Evolutionary conservation across 2,329 filamentous ascomycete genomes (phyloP), one percentile per base, ranked within the genome.

Genomic region (Pyrenochaeta sp.): DNA sequence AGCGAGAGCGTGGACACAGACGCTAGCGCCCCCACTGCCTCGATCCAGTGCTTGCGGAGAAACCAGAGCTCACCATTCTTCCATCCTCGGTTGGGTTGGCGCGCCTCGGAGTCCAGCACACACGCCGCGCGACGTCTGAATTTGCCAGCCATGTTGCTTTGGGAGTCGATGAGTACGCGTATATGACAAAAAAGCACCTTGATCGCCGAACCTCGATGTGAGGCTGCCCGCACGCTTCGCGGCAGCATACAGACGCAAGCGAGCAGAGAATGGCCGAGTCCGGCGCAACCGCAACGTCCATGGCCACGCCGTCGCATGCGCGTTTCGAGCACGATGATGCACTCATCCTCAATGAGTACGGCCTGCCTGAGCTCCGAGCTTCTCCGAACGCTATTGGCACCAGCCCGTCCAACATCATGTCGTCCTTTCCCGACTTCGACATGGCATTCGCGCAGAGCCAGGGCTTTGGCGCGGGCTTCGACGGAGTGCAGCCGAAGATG

Each of bases 331-430:
- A 71, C 67, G 71, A 77, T 65, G 72, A 76, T 47, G 65, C 72
- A 25, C 66, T 77, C 52, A 66, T 71, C n/a, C 62, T 77, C 59
- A 68, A 67, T 65, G 75, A 76, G 25, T 77, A 73, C 63, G 73
- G 72, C 50, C 64, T 77, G 13, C 56, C 72, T 22, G 72, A 74
- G 43, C 66, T 72, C 30, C 68, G 71, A 45, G 65, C 65, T 37
- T 68, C 71, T 27, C 65, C 67, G 24, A 69, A 69, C 40, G 52
- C 64, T 19, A 55, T 58, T 36, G 68, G 48, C 42, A 66, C 63
- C 52, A 74, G 68, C 54, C 69, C 72, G 9, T 52, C 66, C 27
- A 59, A 67, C 51, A 68, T 69, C n/a, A 73, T 73, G 66, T 54
- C 64, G 10, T 69, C 67, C 25, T 75, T 72, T 40, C 54, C 72